Evolutionary conservation across 2,329 filamentous ascomycete genomes (phyloP), one percentile per base, ranked within the genome.

Genomic region (Diaporthe capsici): DNA sequence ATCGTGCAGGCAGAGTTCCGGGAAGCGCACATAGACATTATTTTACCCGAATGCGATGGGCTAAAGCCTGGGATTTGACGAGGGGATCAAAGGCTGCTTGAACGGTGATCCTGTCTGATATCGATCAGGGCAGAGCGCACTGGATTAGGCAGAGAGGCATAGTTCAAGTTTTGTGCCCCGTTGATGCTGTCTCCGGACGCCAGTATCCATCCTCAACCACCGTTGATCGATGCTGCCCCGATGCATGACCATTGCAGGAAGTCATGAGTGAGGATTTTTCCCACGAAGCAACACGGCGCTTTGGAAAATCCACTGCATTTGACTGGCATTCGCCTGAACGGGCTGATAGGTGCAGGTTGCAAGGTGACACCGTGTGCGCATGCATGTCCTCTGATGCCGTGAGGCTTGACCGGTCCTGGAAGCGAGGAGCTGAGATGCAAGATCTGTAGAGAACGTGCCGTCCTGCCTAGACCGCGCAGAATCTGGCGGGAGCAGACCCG

Each of bases 371-470:
- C 12, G 31, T 34, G 25, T 39, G 65, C 49, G 34, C 65, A 42
- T 42, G 65, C 65, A 28, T 37, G 37, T 5, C 49, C 34, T 55
- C 47, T 34, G 65, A 42, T 42, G 34, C 25, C 22, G 9, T 70
- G 47, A 28, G 65, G 44, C 31, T 20, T 70, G 34, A 70, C 65
- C 65, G 65, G 65, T 55, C n/a, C 22, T 20, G 15, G 49, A 70
- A 53, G 65, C 65, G 34, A 22, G 42, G 31, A 53, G 34, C 65
- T 42, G 65, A 55, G 31, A 70, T 42, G 65, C 65, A 42, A 70
- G 65, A 55, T 55, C n/a, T 70, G n/a, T 13, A 20, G 47, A n/a
- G 47, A n/a, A 22, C 22, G 20, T 49, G 3, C 47, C 22, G 12
- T 28, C 20, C 47, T 39, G 65, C 49, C 15, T 34, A 68, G 31